These are phyloP conservation scores for Leucosporidium yakuticum DNA, from an alignment of 768 basidiomycete species.

Conservation along the genomic window DNA sequence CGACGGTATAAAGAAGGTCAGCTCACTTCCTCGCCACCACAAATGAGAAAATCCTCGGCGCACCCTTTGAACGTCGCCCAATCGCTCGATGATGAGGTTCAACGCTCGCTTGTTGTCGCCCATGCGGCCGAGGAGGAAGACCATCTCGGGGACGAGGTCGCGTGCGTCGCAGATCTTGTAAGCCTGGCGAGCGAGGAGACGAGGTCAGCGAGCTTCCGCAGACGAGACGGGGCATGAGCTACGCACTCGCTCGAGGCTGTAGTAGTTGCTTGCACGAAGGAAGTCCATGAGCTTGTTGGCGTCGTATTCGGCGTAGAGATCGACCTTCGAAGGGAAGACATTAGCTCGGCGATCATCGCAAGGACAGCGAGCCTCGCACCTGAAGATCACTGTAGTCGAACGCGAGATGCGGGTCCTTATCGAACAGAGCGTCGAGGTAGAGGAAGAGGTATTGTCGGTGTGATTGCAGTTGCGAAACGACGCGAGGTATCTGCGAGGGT, in stretches of 20 bases:
- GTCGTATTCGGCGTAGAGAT: constrained; percentile 85
- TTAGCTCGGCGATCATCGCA: neutral
- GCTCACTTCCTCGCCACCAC: neutral
- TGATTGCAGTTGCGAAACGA: constrained; percentile 74
- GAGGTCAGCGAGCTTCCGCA: neutral
- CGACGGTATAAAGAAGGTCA: neutral
- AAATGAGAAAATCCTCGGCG: constrained; percentile 6
- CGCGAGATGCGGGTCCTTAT: constrained; percentile 74
- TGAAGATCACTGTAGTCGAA: constrained; percentile 78
- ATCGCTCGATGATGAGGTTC: constrained; percentile 85
- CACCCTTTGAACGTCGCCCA: constrained; percentile 85
- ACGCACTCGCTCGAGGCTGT: constrained; percentile 73
- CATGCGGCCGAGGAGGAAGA: constrained; percentile 93
- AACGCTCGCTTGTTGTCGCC: constrained; percentile 94
- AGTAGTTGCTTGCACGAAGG: constrained; percentile 80
- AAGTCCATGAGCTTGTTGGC: constrained; percentile 77
- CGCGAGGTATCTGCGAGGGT: constrained; percentile 62
- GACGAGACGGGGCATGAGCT: neutral
- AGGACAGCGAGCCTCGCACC: constrained; percentile 45
- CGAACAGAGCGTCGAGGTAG: constrained; percentile 83
- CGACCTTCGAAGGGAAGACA: constrained; percentile 52
- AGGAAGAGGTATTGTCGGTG: constrained; percentile 79
- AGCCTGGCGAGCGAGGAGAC: constrained; percentile 52
- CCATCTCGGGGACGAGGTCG: constrained; percentile 91
- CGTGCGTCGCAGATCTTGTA: constrained; percentile 76